These are phyloP conservation scores for Prunus dulcis DNA, from an alignment of 306 rosid genomes.

Conservation along the genomic window DNA sequence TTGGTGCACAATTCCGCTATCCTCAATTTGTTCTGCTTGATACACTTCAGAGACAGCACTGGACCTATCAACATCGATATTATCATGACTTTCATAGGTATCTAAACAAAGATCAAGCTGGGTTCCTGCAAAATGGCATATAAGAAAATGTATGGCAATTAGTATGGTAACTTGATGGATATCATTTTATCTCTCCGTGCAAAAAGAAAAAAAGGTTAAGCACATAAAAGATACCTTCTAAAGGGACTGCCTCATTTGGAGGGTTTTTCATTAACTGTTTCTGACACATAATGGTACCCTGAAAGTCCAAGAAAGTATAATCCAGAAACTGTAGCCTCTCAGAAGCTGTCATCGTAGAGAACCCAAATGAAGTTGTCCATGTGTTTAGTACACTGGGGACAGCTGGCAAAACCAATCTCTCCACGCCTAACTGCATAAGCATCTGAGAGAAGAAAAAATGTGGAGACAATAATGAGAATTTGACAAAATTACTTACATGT, in stretches of 20 bases:
- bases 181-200: not conserved
- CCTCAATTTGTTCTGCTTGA: conserved; percentile 39
- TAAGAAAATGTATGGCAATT: conserved; percentile 4
- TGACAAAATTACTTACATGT: not conserved
- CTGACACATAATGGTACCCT: conserved; percentile 77
- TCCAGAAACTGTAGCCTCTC: conserved; percentile 67
- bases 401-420: conserved; percentile 85
- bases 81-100: conserved; percentile 16
- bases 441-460: conserved; percentile 38
- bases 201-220: not conserved
- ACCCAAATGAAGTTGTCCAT: conserved; percentile 77
- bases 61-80: conserved; percentile 21
- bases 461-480: conserved; percentile 2
- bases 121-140: conserved; percentile 35
- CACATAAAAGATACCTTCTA: conserved; percentile 33
- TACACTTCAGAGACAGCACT: conserved; percentile 44
- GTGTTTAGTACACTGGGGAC: conserved; percentile 66
- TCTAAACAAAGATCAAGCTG: conserved; percentile 19
- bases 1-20: conserved; percentile 20
- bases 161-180: conserved; percentile 10
- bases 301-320: conserved; percentile 71
- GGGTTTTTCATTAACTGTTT: conserved; percentile 45
- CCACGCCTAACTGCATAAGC: conserved; percentile 70
- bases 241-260: conserved; percentile 25
- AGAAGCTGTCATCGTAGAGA: conserved; percentile 50